phyloP scores from a whole-genome alignment of 345 rosid species.

The Viola odorata region DNA sequence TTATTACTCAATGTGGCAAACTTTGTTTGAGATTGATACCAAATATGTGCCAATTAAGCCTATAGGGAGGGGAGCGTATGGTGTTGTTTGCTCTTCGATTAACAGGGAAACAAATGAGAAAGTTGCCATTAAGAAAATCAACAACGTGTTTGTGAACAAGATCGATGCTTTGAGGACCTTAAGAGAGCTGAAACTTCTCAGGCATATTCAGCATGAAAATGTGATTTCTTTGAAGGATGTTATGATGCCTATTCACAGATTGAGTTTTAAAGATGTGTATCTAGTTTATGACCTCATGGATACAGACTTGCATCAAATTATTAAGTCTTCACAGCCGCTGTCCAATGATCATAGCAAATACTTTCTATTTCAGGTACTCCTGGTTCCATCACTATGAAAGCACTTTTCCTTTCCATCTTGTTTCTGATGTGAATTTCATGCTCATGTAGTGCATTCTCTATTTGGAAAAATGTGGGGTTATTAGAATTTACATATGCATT shows the following conservation, averaged over 20 bases:
- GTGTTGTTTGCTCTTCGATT: conserved; percentile 78
- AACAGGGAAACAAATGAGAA: conserved; percentile 72
- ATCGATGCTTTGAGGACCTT: conserved; percentile 69
- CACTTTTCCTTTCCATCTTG: neutral
- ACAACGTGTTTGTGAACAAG: conserved; percentile 60
- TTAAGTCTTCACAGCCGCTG: conserved; percentile 69
- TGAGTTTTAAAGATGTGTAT: conserved; percentile 71
- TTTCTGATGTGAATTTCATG: neutral
- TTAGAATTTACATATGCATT: neutral
- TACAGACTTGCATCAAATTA: conserved; percentile 75
- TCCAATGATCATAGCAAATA: conserved; percentile 70
- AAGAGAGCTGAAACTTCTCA: conserved; percentile 73
- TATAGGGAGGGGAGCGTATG: conserved; percentile 83
- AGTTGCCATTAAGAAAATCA: conserved; percentile 76
- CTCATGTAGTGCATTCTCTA: neutral
- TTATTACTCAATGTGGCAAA: conserved; percentile 75
- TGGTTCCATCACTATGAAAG: neutral
- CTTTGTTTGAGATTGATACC: conserved; percentile 71
- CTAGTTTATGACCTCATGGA: conserved; percentile 87
- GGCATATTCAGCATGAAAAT: conserved; percentile 67
- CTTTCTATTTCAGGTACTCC: conserved; percentile 66
- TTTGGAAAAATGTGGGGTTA: neutral
- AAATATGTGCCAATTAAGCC: conserved; percentile 78
- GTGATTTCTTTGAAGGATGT: conserved; percentile 79
- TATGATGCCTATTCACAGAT: conserved; percentile 63